Conservation (phyloP, 2,329 filamentous ascomycete genomes). For the Arachnomyces sp. region DNA sequence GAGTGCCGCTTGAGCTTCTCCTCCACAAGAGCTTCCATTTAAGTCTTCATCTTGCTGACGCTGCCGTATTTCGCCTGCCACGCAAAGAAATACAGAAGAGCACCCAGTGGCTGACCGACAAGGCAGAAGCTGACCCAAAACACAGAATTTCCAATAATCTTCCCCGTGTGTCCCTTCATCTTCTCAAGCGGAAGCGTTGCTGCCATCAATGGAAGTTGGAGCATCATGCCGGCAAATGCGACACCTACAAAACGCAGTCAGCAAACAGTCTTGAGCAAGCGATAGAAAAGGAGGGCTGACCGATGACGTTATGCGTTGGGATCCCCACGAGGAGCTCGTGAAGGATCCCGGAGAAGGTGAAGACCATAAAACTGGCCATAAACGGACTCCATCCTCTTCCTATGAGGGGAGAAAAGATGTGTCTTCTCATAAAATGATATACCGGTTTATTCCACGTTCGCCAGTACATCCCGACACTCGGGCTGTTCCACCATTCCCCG, state of each 20-base stretch:
- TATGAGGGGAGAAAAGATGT: slow-evolving; percentile 82
- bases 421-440: slow-evolving; percentile 90
- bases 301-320: slow-evolving; percentile 88
- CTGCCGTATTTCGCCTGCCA: slow-evolving; percentile 98
- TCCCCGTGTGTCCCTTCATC: slow-evolving; percentile 66
- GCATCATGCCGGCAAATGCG: slow-evolving; percentile 87
- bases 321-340: slow-evolving; percentile 91
- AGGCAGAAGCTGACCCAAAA: slow-evolving; percentile 97
- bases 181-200: slow-evolving; percentile 73
- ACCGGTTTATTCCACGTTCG: slow-evolving; percentile 97
- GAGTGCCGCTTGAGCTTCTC: no score
- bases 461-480: slow-evolving; percentile 83
- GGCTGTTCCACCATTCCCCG: slow-evolving; percentile 95
- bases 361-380: slow-evolving; percentile 71
- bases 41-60: slow-evolving; percentile 44
- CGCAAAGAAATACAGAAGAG: slow-evolving; percentile 90
- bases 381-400: slow-evolving; percentile 70
- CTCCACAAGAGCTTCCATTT: background rate
- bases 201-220: slow-evolving; percentile 81
- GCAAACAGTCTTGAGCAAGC: background rate
- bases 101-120: slow-evolving; percentile 87
- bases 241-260: slow-evolving; percentile 52
- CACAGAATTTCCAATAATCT: slow-evolving; percentile 79
- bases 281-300: slow-evolving; percentile 33
- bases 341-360: slow-evolving; percentile 77